Evolutionary conservation across 1,284 basidiomycete genomes (phyloP), one percentile per base, ranked within the genome.

Genomic region (Pholiota adiposa): DNA sequence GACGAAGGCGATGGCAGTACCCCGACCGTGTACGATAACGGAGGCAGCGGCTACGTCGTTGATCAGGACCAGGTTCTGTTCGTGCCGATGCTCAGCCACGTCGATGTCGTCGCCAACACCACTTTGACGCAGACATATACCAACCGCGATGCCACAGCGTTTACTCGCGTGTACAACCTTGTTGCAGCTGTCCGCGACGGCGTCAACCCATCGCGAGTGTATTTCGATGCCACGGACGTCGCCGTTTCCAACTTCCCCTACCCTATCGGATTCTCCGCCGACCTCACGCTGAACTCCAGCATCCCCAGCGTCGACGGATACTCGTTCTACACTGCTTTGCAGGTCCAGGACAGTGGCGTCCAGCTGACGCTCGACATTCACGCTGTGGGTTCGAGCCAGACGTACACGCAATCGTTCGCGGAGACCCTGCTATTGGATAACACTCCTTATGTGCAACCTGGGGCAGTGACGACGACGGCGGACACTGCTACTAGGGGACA

Each of bases 41-140:
- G 70, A 12, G 77, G 77, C 1, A 62, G 63, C 34, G 69, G 70
- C 16, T 79, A 78, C 61, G 59, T 65, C 4, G 60, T 79, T 3
- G 67, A 69, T 19, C 79, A 80, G 63, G 79, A 80, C 62, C 70
- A 74, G 18, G 60, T 80, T 1, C 62, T 80, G n/a, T 79, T 76
- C 58, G 73, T 77, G 5, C 77, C 79, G 1, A 73, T 69, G 61
- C 61, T 74, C 64, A 78, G 77, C 56, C 53, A 66, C 60, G 65
- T 69, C 38, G 62, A 64, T 40, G 62, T 64, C 6, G 58, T 64
- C 18, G 51, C 65, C 36, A 67, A 67, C 53, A 64, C 60, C 16
- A 60, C 63, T 31, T 66, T 48, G 68, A 66, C 63, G 54, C 63
- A 68, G 51, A 66, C 65, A 5, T 68, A 68, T 43, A 65, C 63